These are phyloP conservation scores for Aspergillus persii DNA, from an alignment of 2,329 filamentous ascomycete species.

Conservation along the genomic window DNA sequence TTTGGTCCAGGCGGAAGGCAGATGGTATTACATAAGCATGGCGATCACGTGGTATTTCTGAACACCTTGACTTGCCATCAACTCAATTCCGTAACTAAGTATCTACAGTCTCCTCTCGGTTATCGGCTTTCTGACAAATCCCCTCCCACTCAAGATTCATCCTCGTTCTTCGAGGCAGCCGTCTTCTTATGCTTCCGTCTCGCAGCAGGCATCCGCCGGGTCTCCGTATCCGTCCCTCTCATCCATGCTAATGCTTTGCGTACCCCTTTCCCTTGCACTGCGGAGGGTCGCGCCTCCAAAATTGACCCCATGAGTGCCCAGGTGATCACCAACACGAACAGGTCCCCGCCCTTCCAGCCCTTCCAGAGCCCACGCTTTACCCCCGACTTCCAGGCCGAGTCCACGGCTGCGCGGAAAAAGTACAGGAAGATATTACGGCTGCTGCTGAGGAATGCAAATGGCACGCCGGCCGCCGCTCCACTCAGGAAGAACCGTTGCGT, in stretches of 20 bases:
- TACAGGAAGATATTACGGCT: conserved; percentile 71
- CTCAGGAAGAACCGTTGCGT: conserved; percentile 88
- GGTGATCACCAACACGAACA: conserved; percentile 76
- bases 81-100: not conserved
- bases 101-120: not conserved
- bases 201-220: conserved; percentile 53
- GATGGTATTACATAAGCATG: not conserved
- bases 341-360: conserved; percentile 76
- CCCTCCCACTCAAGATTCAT: not conserved
- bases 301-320: conserved; percentile 75
- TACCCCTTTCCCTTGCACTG: conserved; percentile 65
- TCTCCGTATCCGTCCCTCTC: conserved; percentile 75
- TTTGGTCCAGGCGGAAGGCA: not conserved
- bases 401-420: conserved; percentile 71
- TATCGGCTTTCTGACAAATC: not conserved
- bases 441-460: conserved; percentile 68
- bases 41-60: no score
- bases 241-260: conserved; percentile 73
- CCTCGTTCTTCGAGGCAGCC: conserved; percentile 12
- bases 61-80: not conserved
- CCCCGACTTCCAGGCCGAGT: conserved; percentile 90
- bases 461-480: conserved; percentile 75
- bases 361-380: conserved; percentile 86
- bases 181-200: conserved; percentile 34
- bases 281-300: conserved; percentile 68